Evolutionary conservation across 495 filamentous ascomycete species (phyloP).

Genomic region (Neurospora discreta): DNA sequence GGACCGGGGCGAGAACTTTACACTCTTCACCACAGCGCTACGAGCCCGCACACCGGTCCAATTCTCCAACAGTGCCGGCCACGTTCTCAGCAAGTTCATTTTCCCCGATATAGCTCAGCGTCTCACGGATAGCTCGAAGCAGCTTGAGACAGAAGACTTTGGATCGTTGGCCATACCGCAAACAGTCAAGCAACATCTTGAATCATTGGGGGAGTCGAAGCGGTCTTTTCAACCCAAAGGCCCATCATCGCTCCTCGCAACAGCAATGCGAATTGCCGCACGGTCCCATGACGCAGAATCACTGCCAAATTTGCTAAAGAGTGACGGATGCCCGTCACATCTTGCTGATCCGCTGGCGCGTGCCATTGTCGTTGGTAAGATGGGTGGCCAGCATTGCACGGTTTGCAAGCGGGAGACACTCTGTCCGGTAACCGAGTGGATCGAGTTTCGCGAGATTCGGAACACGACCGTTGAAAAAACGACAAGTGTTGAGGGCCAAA

Average conservation of each 20-base stretch:
- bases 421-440: slow-evolving; percentile 17
- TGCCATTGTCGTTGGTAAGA: slow-evolving; percentile 2
- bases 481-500: neutral
- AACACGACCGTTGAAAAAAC: neutral
- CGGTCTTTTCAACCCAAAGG: slow-evolving; percentile 4
- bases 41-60: slow-evolving; percentile 17
- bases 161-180: slow-evolving; percentile 8
- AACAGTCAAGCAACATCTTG: neutral
- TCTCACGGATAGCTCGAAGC: neutral
- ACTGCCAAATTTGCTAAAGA: neutral
- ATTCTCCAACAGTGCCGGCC: slow-evolving; percentile 3
- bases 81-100: slow-evolving; percentile 8
- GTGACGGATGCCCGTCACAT: neutral
- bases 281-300: neutral
- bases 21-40: slow-evolving; percentile 6
- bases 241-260: slow-evolving; percentile 15
- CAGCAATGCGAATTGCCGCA: slow-evolving; percentile 9
- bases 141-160: slow-evolving; percentile 13
- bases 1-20: neutral
- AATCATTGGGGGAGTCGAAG: neutral
- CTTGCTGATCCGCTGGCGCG: slow-evolving; percentile 2
- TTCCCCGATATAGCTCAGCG: slow-evolving; percentile 1
- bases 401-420: slow-evolving; percentile 15
- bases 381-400: slow-evolving; percentile 14
- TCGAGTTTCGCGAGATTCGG: slow-evolving; percentile 18